Evolutionary conservation across 1,284 basidiomycete genomes (phyloP), one percentile per base, ranked within the genome.

Genomic region (Ustilago vetiveriae): DNA sequence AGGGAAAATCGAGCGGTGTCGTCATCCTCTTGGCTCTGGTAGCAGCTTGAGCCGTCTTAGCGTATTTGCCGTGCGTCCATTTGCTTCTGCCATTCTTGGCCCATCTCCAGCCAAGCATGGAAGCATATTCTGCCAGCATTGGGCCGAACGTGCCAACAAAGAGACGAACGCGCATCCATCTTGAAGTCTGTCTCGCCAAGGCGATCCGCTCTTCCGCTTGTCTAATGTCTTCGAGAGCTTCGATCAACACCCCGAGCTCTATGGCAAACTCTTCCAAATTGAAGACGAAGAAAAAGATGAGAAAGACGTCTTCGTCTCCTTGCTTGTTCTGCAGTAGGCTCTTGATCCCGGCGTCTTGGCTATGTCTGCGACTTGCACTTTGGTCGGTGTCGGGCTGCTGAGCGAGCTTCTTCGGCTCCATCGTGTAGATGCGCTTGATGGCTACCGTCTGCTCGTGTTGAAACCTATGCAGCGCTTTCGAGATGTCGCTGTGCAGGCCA

Each of bases 1-100:
- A 91, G 0, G 94, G 92, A 81, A 96, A 95, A 10, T 83, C 66
- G 1, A 82, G 72, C 1, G 72, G 66, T 2, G 87, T 88, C 3
- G 89, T 88, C 21, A 88, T 86, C 37, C 87, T 66, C 22, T 50
- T 60, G 22, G 47, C 27, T 26, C 38, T 45, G 14, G 44, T 19
- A 0, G 45, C 16, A 7, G 26, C 45, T 29, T 21, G 46, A 5
- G 9, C 40, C 8, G 29, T 42, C 27, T 46, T 57, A 16, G 41
- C 21, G 39, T 42, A 33, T 26, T 30, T n/a, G 11, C 22, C 7
- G 19, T 21, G 3, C 38, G 19, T 49, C 17, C 16, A 14, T 2
- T 22, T 45, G 4, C 19, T 46, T 16, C 19, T 47, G 11, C 17
- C 24, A 17, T 47, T 27, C 17, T 13, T 16, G 23, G 50, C 35